These are phyloP conservation scores for Trichocomaceae sp. DNA, from an alignment of 2,329 filamentous ascomycete genomes.

Conservation along the genomic window DNA sequence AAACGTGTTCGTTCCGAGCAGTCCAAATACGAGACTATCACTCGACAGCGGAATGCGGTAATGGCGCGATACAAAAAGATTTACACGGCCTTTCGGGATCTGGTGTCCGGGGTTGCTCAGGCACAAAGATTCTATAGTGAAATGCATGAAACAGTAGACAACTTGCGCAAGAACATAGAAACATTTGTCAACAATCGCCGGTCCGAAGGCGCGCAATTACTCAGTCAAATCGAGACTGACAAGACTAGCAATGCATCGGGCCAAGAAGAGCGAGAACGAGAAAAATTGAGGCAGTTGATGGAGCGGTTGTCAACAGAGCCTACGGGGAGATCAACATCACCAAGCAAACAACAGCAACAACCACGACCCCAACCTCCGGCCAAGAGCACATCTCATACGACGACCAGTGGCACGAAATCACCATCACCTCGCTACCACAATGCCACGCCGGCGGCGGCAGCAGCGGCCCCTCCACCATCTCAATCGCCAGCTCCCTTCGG, in stretches of 20 bases:
- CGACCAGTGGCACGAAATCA: slow-evolving; percentile 19
- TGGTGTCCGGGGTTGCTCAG: slow-evolving; percentile 75
- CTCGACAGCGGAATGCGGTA: slow-evolving; percentile 71
- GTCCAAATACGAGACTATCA: slow-evolving; percentile 86
- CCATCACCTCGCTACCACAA: slow-evolving; percentile 33
- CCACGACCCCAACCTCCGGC: slow-evolving; percentile 25
- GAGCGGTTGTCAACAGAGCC: slow-evolving; percentile 84
- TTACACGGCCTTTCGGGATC: slow-evolving; percentile 86
- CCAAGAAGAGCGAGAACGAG: slow-evolving; percentile 73
- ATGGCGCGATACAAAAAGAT: slow-evolving; percentile 83
- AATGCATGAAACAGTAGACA: slow-evolving; percentile 92
- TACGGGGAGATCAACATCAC: slow-evolving; percentile 22
- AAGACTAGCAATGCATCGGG: slow-evolving; percentile 54
- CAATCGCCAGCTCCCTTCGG: slow-evolving; percentile 33
- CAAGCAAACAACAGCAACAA: slow-evolving; percentile 32
- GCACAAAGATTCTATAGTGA: slow-evolving; percentile 92
- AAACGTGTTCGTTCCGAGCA: slow-evolving; percentile 90
- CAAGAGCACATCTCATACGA: slow-evolving; percentile 28
- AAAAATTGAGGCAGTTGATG: slow-evolving; percentile 83
- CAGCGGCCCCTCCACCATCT: slow-evolving; percentile 23
- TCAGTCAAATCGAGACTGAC: slow-evolving; percentile 79
- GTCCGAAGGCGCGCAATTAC: slow-evolving; percentile 81
- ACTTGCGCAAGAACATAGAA: slow-evolving; percentile 90
- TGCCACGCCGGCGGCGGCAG: slow-evolving; percentile 19
- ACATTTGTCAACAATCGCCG: slow-evolving; percentile 92